Evolutionary conservation across 164 flowering plant genomes (phyloP), one percentile per base, ranked within the genome.

Genomic region (Santalum album): DNA sequence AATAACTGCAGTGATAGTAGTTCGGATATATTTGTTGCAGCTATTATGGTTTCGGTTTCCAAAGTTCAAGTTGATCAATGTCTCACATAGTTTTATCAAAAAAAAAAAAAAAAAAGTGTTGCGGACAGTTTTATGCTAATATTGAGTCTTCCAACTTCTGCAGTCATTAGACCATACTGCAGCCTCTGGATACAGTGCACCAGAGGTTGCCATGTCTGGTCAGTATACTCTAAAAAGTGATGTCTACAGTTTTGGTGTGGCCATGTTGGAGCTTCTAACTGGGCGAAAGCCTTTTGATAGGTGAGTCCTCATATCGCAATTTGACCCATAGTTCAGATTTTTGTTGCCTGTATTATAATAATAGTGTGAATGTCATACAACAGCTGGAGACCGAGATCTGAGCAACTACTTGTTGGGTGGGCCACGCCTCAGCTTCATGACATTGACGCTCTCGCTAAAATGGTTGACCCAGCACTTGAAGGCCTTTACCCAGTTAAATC

Each of bases 351-450:
- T n/a, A n/a, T 29, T 29, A 29, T 29, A 9, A 49, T 6, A 48
- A 7, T 35, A 17, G 22, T 36, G 24, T 38, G 20, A 6, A 20
- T 25, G 42, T 25, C 40, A n/a, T n/a, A n/a, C n/a, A 15, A 48
- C 82, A 94, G 99, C 76, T 73, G 90, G 39, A 83, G 83, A 69
- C 65, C 83, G 54, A 78, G 99, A 63, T 66, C 76, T 16, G 99
- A 94, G 61, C 99, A 94, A 60, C 86, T 96, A 43, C 72, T 94
- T 73, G 96, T 94, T 66, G 78, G 95, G 55, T 94, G 99, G 99
- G 95, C 95, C 21, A 77, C 96, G 21, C 99, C 99, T 57, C 99
- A 90, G 75, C 97, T 94, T 56, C 99, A 94, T 62, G 99, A 94
- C 64, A 94, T 94, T 52, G 99, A 94, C 67, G 95, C 99, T 22